Base-by-base conservation (phyloP, 148 eudicot genomes). In the Simmondsia chinensis region DNA sequence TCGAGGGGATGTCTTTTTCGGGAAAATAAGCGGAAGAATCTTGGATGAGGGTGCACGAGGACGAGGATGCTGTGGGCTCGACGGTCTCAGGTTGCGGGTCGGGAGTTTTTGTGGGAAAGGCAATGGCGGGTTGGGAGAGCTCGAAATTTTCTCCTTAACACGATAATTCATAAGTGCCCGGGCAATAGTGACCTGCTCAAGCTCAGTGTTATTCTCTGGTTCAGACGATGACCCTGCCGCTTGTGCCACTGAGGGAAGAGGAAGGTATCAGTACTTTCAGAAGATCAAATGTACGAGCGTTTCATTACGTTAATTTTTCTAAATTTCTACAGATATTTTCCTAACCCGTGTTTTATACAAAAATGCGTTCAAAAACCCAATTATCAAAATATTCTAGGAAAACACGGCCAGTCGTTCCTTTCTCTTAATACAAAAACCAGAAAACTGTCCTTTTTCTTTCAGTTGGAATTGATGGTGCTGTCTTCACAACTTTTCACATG, bases 201-300 rank as follows among this genome's bases (percentile, higher is more conserved):
- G 85, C 58, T 84, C 94, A 10, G 80, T 85, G 20, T 31, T 69
- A 59, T 73, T 80, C 38, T 80, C 94, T 9, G 63, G 64, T 50
- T 84, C 88, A 1, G 77, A 66, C 12, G 94, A 72, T 37, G 72
- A 56, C 59, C 56, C 57, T 24, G 71, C 52, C 49, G 76, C 68
- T 63, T 74, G 74, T 48, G 82, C 88, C 88, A 80, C 88, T 80
- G n/a, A n/a, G n/a, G n/a, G n/a, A n/a, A n/a, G n/a, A n/a, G n/a
- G n/a, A n/a, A n/a, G n/a, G n/a, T n/a, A n/a, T n/a, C n/a, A n/a
- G n/a, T n/a, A n/a, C n/a, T n/a, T n/a, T n/a, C n/a, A n/a, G n/a
- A n/a, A n/a, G n/a, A n/a, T n/a, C n/a, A n/a, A n/a, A n/a, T n/a
- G n/a, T n/a, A n/a, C n/a, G n/a, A n/a, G n/a, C n/a, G n/a, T n/a